Conservation (phyloP, 2,329 filamentous ascomycete genomes). For the Coccinonectria pachysandricola region DNA sequence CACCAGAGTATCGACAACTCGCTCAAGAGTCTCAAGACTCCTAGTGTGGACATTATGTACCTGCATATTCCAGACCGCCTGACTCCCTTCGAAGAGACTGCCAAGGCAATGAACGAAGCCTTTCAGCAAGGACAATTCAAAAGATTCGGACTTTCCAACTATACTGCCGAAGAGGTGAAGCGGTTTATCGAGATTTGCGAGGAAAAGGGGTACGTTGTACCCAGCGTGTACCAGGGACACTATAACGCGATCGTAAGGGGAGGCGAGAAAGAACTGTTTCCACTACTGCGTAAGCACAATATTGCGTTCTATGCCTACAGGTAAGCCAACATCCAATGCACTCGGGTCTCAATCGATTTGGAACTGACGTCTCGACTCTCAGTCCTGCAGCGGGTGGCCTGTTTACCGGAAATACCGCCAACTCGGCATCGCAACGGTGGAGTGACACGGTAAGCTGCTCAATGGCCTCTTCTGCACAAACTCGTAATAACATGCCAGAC, state of each 20-base stretch:
- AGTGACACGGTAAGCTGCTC: too few species aligned
- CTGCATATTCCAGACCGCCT: slow-evolving; percentile 24
- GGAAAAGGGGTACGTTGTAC: slow-evolving; percentile 28
- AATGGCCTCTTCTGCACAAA: slow-evolving; percentile 16
- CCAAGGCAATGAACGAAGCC: slow-evolving; percentile 31
- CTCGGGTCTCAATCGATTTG: too few species aligned
- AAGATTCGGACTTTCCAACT: slow-evolving; percentile 37
- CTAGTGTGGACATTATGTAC: slow-evolving; percentile 13
- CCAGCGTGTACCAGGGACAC: slow-evolving; percentile 36
- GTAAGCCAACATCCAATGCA: too few species aligned
- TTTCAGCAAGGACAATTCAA: slow-evolving; percentile 32
- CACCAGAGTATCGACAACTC: slow-evolving; percentile 21
- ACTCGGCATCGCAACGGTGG: too few species aligned
- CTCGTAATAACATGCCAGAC: slow-evolving; percentile 11
- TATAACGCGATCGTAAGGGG: slow-evolving; percentile 35
- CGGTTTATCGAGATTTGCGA: slow-evolving; percentile 32
- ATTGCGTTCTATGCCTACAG: slow-evolving; percentile 36
- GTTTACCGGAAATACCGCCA: slow-evolving; percentile 14
- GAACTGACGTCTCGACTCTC: too few species aligned
- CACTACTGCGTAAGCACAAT: slow-evolving; percentile 28
- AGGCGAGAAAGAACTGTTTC: slow-evolving; percentile 32
- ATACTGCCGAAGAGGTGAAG: slow-evolving; percentile 32
- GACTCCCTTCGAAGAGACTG: slow-evolving; percentile 31
- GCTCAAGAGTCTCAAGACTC: slow-evolving; percentile 18
- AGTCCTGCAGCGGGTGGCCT: slow-evolving; percentile 18